These are phyloP conservation scores for Suillus hirtellus DNA, from an alignment of 768 basidiomycete genomes.

Conservation along the genomic window DNA sequence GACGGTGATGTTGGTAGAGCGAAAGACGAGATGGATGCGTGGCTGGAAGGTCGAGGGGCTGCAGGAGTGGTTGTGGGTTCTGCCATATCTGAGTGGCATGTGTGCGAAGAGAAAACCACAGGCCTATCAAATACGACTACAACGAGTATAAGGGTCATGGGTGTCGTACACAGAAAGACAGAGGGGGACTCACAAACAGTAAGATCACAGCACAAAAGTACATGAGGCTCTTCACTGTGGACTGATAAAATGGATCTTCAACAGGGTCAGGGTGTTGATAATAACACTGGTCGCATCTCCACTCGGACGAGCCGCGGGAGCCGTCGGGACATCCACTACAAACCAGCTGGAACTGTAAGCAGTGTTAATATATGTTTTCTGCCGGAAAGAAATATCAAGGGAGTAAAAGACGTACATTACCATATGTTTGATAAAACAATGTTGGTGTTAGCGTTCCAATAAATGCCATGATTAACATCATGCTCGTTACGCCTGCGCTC, in stretches of 20 bases:
- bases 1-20: constrained; percentile 58
- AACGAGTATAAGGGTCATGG: constrained; percentile 10
- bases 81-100: constrained; percentile 99
- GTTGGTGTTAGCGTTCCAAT: constrained; percentile 95
- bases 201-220: constrained; percentile 93
- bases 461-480: constrained; percentile 99
- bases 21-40: constrained; percentile 49
- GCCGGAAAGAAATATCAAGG: constrained; percentile 4
- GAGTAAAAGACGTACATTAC: constrained; percentile 68
- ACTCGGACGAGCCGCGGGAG: constrained; percentile 39
- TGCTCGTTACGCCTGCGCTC: constrained; percentile 97
- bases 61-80: constrained; percentile 84
- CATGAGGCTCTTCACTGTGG: constrained; percentile 93
- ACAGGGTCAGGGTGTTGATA: constrained; percentile 94
- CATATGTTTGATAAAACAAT: constrained; percentile 97
- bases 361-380: constrained; percentile 15
- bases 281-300: constrained; percentile 91
- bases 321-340: constrained; percentile 75
- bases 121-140: constrained; percentile 93
- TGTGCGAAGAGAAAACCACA: constrained; percentile 98
- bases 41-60: constrained; percentile 59
- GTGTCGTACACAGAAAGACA: constrained; percentile 3
- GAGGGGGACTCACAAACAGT: constrained; percentile 66
- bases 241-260: constrained; percentile 94
- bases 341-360: constrained; percentile 75